Percentiles rank a stretch among this genome's conserved stretches.
Conservation (phyloP, 1,284 basidiomycete genomes). For the Melampsora larici-populina region DNA sequence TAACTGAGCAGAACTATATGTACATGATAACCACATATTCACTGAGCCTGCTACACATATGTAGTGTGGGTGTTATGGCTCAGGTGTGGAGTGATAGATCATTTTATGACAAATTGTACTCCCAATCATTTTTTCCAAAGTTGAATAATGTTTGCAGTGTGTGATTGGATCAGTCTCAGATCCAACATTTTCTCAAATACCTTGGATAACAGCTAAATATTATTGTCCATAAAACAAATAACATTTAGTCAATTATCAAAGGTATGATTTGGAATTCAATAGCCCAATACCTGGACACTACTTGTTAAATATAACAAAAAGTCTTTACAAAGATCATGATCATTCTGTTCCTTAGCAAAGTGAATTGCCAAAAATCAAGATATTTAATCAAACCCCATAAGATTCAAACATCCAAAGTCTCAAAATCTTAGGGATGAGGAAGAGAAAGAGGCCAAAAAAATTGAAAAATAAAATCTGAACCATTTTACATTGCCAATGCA, state of each 20-base stretch:
- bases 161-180: slow-evolving; percentile 93
- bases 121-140: slow-evolving; percentile 11
- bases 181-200: slow-evolving; percentile 84
- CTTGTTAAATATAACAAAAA: slow-evolving; percentile 90
- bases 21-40: no score
- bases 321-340: slow-evolving; percentile 96
- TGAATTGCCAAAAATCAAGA: slow-evolving; percentile 74
- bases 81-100: no score
- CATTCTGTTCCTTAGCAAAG: no score
- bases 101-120: slow-evolving; percentile 72
- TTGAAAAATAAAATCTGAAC: slow-evolving; percentile 56
- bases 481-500: slow-evolving; percentile 85
- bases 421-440: no score
- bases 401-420: no score
- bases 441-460: not conserved
- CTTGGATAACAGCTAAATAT: slow-evolving; percentile 81
- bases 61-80: no score
- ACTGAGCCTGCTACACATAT: no score
- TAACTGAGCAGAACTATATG: no score
- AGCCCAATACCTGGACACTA: slow-evolving; percentile 66
- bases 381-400: no score
- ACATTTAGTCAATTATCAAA: not conserved
- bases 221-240: slow-evolving; percentile 15
- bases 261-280: not conserved
- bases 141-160: slow-evolving; percentile 64